phyloP scores from a whole-genome alignment of 495 filamentous ascomycete species.

The Annulohypoxylon bovei region DNA sequence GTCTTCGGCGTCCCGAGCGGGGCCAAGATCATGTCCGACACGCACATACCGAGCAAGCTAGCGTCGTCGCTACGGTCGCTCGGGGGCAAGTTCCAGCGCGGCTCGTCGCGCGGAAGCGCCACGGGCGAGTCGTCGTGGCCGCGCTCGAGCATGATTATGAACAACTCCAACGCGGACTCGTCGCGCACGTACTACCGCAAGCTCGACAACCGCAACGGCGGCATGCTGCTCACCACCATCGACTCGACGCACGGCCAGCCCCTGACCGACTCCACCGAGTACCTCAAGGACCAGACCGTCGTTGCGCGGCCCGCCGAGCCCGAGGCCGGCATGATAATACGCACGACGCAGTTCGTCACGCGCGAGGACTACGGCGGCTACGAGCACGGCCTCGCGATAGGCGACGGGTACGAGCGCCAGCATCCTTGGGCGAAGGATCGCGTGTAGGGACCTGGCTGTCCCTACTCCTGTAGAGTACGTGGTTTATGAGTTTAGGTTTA shows the following conservation, averaged over 20 bases:
- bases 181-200: constrained; percentile 40
- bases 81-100: constrained; percentile 8
- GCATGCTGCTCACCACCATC: constrained; percentile 34
- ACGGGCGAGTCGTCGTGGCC: constrained; percentile 31
- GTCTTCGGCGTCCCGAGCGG: constrained; percentile 43
- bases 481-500: background rate
- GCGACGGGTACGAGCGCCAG: constrained; percentile 30
- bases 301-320: background rate
- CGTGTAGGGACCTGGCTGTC: background rate
- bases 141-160: constrained; percentile 20
- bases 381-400: constrained; percentile 8
- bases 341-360: constrained; percentile 39
- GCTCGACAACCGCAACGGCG: constrained; percentile 33
- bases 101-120: background rate
- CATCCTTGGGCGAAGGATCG: constrained; percentile 42
- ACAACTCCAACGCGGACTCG: constrained; percentile 18
- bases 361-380: constrained; percentile 34
- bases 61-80: constrained; percentile 28
- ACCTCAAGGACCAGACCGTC: constrained; percentile 26
- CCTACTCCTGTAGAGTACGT: background rate
- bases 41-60: constrained; percentile 17
- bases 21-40: constrained; percentile 41
- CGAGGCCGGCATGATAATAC: constrained; percentile 33
- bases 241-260: constrained; percentile 4
- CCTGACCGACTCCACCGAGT: constrained; percentile 44